Evolutionary conservation across 306 rosid genomes (phyloP), one percentile per base, ranked within the genome.

Genomic region (Pyrus bretschneideri): DNA sequence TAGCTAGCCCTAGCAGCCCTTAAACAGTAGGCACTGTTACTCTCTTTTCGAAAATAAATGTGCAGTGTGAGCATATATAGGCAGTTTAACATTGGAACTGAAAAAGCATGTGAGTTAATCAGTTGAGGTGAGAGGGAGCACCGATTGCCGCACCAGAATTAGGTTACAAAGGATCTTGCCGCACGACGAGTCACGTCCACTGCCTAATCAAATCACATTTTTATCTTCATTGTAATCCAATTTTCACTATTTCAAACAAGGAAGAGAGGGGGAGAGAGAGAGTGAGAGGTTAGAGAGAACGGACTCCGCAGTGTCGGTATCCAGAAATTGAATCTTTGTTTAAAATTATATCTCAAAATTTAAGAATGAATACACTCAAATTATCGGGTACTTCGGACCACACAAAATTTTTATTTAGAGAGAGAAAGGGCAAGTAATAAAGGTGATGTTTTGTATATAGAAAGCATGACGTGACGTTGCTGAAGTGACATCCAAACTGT

Each of bases 401-500:
- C 42, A 38, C 6, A 33, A 33, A 38, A 7, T 6, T 38, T 7
- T 7, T 7, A 38, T 7, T 8, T 46, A 33, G 38, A 52, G 4
- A 44, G 49, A 11, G 49, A 67, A 44, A 42, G 23, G 15, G 9
- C 3, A 12, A 22, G 7, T 21, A 67, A 49, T 49, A 49, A 49
- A 15, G 29, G 55, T n/a, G 3, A 33, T 6, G 4, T 60, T 63
- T 63, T n/a, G 67, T 44, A 0, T 69, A 60, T 11, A 49, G 52
- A 22, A 2, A 74, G 17, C 29, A 49, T 15, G 55, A 80, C 22
- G 66, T 46, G 87, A 81, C 80, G 64, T 69, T 58, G n/a, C 14
- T 21, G 80, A 80, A 80, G 63, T 25, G 82, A 80, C 74, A 77
- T 84, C 64, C 49, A 74, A 73, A 74, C 62, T 70, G 72, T 81